Evolutionary conservation across 345 rosid species (phyloP), one percentile per base, ranked within the genome.

Genomic region (Acer campestre): DNA sequence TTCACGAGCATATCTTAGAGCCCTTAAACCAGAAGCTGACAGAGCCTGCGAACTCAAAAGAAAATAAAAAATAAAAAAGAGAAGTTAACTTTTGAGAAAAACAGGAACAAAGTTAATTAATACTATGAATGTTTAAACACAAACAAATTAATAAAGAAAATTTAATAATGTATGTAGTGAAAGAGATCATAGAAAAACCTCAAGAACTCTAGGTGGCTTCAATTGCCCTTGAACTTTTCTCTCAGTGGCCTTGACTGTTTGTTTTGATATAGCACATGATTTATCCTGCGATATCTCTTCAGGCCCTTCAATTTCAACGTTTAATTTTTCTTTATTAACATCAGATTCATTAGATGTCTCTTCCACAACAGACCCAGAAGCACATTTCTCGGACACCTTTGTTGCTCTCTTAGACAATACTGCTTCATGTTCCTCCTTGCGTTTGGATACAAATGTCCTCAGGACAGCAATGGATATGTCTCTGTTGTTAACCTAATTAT

Each of bases 1-100:
- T 84, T 97, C 99, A 72, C 88, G 89, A 71, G 96, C 98, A 88
- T 97, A 97, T 86, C 99, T 91, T 64, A 93, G 81, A 81, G 98
- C 95, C 81, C 99, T 86, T 82, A 97, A 82, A 59, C 99, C 99
- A 1, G 99, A 97, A 74, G 98, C 99, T 48, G 99, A 93, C 81
- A 97, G 68, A 29, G 99, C 99, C 99, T 97, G 79, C 11, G 74
- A 17, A 79, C 68, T 61, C 61, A 75, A 75, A 61, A 49, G 79
- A 2, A 79, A 81, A 53, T 53, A 51, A 51, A 51, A 13, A 51
- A 51, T 11, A 14, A 14, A 49, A 14, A 14, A 49, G 17, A 53
- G 17, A 53, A 16, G 81, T 16, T 70, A n/a, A 79, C 62, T 55
- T 58, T 78, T 73, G 35, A 65, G 77, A 10, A 74, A 82, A 59